These are phyloP conservation scores for Breynia disticha DNA, from an alignment of 441 rosid genomes.

Conservation along the genomic window DNA sequence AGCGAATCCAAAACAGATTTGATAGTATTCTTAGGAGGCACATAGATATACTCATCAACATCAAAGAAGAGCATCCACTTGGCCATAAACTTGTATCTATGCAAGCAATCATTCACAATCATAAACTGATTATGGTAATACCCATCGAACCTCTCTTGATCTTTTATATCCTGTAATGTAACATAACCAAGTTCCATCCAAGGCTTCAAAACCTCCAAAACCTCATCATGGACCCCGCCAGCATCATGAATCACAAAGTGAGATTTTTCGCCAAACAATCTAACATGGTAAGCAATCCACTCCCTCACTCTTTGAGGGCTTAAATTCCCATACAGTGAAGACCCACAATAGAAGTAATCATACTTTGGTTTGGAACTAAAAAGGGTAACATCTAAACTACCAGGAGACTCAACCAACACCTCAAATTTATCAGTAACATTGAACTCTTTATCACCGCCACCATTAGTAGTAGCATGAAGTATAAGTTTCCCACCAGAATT, in stretches of 20 bases:
- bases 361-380: conserved; percentile 46
- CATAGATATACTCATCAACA: conserved; percentile 69
- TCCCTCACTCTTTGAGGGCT: conserved; percentile 74
- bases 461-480: conserved; percentile 60
- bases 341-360: conserved; percentile 79
- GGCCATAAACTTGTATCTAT: conserved; percentile 53
- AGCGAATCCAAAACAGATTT: conserved; percentile 52
- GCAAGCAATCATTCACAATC: conserved; percentile 88
- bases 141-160: conserved; percentile 85
- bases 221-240: conserved; percentile 70
- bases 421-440: conserved; percentile 50
- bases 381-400: conserved; percentile 26
- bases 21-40: conserved; percentile 42
- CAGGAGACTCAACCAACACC: conserved; percentile 37
- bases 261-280: conserved; percentile 58
- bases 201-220: conserved; percentile 60
- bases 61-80: conserved; percentile 93
- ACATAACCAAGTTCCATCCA: conserved; percentile 87
- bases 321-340: conserved; percentile 59
- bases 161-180: conserved; percentile 67
- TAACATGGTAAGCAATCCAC: conserved; percentile 79
- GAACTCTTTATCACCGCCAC: conserved; percentile 42
- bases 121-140: conserved; percentile 89
- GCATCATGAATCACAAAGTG: conserved; percentile 87
- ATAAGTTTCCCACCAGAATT: conserved; percentile 63